These are phyloP conservation scores for Erysiphe neolycopersici DNA, from an alignment of 2,329 filamentous ascomycete genomes.

Conservation along the genomic window DNA sequence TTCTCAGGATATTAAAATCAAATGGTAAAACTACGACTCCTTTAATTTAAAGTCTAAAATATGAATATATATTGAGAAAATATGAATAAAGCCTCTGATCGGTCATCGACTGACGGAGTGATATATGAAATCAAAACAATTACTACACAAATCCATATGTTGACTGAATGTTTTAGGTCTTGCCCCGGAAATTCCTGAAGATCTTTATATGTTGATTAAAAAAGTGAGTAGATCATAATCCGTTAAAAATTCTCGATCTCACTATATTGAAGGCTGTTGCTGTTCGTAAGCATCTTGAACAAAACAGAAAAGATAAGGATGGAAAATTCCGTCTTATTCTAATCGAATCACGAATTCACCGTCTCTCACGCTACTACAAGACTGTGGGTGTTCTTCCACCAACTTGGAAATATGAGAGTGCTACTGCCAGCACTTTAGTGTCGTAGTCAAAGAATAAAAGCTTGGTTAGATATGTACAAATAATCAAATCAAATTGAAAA, in stretches of 20 bases:
- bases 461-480: too few relatives aligned
- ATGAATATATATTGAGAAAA: not conserved
- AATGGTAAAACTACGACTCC: conserved; percentile 37
- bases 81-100: conserved; percentile 47
- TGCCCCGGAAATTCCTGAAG: conserved; percentile 94
- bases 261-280: conserved; percentile 39
- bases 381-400: conserved; percentile 62
- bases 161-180: conserved; percentile 83
- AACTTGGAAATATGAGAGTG: conserved; percentile 97
- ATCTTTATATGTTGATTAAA: conserved; percentile 99
- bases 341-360: conserved; percentile 99
- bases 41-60: not conserved
- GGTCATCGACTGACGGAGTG: conserved; percentile 81
- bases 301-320: conserved; percentile 99
- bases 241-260: conserved; percentile 4
- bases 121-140: conserved; percentile 8
- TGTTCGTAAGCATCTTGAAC: conserved; percentile 99
- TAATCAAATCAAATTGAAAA: too few relatives aligned
- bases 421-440: conserved; percentile 83
- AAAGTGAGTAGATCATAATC: conserved; percentile 37
- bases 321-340: conserved; percentile 99
- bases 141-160: conserved; percentile 61
- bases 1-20: conserved; percentile 95
- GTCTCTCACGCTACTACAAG: conserved; percentile 99
- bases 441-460: conserved; percentile 31